phyloP scores from a whole-genome alignment of 352 stramenopile genomes.

The Pythium dissimile region DNA sequence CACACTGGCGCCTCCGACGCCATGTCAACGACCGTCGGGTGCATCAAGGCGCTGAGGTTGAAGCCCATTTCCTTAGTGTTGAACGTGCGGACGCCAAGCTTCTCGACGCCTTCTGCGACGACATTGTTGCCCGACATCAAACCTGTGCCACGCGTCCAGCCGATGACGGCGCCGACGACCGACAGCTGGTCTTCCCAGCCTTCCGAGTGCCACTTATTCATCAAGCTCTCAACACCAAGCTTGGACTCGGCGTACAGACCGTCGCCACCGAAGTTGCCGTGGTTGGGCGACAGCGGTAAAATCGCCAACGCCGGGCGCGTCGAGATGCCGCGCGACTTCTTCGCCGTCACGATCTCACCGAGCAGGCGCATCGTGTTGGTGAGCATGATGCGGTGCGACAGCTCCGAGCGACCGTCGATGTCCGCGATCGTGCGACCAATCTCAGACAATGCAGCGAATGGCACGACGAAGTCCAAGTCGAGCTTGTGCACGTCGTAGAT shows the following conservation, averaged over 20 bases:
- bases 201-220: constrained; percentile 86
- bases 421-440: constrained; percentile 73
- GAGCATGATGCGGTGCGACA: constrained; percentile 86
- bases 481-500: constrained; percentile 82
- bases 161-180: constrained; percentile 82
- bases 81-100: constrained; percentile 81
- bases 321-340: constrained; percentile 62
- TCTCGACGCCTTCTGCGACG: constrained; percentile 75
- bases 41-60: constrained; percentile 81
- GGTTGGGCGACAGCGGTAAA: constrained; percentile 83
- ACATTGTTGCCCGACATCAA: constrained; percentile 90
- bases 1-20: constrained; percentile 71
- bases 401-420: constrained; percentile 74
- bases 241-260: constrained; percentile 89
- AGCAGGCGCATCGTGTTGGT: constrained; percentile 85
- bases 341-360: constrained; percentile 70
- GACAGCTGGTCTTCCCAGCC: constrained; percentile 85
- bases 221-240: constrained; percentile 79
- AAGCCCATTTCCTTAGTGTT: constrained; percentile 88
- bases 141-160: constrained; percentile 83
- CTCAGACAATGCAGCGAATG: constrained; percentile 84
- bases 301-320: constrained; percentile 78
- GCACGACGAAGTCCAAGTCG: constrained; percentile 84
- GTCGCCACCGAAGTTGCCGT: constrained; percentile 83
- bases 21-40: constrained; percentile 70